A percentile compares a stretch with the other conserved stretches of the same genome.
These are phyloP conservation scores for Periconia sp. DNA, from an alignment of 2,329 filamentous ascomycete genomes.

Conservation along the genomic window DNA sequence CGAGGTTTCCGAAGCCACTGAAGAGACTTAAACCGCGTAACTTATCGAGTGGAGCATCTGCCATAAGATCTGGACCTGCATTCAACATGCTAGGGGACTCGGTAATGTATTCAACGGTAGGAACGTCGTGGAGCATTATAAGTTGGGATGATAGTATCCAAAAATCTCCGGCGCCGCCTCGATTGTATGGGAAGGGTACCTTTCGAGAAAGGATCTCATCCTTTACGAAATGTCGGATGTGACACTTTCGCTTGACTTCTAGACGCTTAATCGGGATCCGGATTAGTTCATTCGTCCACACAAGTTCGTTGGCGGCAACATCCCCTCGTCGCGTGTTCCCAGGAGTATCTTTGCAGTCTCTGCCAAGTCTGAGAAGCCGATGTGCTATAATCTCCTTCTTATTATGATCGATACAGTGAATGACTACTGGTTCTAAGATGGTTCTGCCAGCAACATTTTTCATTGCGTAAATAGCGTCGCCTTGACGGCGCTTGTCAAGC, in stretches of 20 bases:
- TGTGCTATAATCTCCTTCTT: slow-evolving; percentile 53
- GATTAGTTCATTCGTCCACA: slow-evolving; percentile 59
- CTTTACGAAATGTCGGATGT: slow-evolving; percentile 62
- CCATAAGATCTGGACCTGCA: slow-evolving; percentile 65
- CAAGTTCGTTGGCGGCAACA: slow-evolving; percentile 61
- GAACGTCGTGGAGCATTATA: slow-evolving; percentile 12
- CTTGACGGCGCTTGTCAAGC: slow-evolving; percentile 49
- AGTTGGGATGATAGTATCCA: slow-evolving; percentile 64
- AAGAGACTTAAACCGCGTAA: slow-evolving; percentile 71
- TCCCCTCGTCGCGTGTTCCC: slow-evolving; percentile 24
- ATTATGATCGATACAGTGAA: slow-evolving; percentile 52
- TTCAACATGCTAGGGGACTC: slow-evolving; percentile 26
- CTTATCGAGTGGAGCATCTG: slow-evolving; percentile 44
- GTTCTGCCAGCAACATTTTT: slow-evolving; percentile 29
- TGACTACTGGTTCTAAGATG: slow-evolving; percentile 66
- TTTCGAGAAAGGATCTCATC: slow-evolving; percentile 33
- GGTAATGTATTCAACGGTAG: slow-evolving; percentile 14
- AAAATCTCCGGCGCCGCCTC: slow-evolving; percentile 68
- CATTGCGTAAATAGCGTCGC: slow-evolving; percentile 66
- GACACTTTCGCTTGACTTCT: slow-evolving; percentile 65
- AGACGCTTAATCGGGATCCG: slow-evolving; percentile 40
- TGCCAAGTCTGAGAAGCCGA: slow-evolving; percentile 57
- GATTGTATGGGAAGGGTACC: slow-evolving; percentile 69
- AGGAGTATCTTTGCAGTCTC: slow-evolving; percentile 43
- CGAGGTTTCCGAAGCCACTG: slow-evolving; percentile 79